Conservation (phyloP, 441 rosid genomes). For the Sinapis alba region DNA sequence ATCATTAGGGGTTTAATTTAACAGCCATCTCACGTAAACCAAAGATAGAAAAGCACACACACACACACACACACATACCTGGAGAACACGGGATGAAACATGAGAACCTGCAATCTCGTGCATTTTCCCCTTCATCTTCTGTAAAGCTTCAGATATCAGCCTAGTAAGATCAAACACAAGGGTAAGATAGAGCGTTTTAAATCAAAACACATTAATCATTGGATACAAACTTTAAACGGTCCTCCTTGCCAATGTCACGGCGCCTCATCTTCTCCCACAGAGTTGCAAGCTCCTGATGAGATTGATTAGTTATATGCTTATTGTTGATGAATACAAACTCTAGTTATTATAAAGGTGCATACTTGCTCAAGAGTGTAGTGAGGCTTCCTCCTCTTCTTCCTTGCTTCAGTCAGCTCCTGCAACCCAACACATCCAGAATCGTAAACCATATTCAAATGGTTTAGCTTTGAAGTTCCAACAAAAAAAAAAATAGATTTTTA, state of each 20-base stretch:
- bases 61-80: conserved; percentile 48
- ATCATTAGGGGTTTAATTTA: background rate
- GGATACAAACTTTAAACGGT: conserved; percentile 72
- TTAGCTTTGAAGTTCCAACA: background rate
- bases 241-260: conserved; percentile 80
- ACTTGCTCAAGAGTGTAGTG: conserved; percentile 86
- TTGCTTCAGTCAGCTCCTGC: conserved; percentile 81
- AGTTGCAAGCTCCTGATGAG: conserved; percentile 76
- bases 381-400: conserved; percentile 86
- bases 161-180: conserved; percentile 40
- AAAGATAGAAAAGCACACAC: background rate
- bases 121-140: conserved; percentile 89
- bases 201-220: background rate
- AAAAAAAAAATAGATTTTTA: background rate
- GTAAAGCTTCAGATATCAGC: conserved; percentile 70
- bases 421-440: conserved; percentile 12
- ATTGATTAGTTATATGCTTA: background rate
- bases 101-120: conserved; percentile 84
- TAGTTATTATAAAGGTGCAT: conserved; percentile 7
- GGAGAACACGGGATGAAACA: conserved; percentile 91
- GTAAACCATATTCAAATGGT: background rate
- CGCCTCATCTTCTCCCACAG: conserved; percentile 96
- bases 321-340: background rate
- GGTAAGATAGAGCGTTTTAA: background rate
- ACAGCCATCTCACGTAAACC: background rate